Percentiles rank a stretch among this genome's conserved stretches.
Evolutionary conservation across 2,329 filamentous ascomycete genomes (phyloP).

Genomic region (Talaromyces albobiverticillius): DNA sequence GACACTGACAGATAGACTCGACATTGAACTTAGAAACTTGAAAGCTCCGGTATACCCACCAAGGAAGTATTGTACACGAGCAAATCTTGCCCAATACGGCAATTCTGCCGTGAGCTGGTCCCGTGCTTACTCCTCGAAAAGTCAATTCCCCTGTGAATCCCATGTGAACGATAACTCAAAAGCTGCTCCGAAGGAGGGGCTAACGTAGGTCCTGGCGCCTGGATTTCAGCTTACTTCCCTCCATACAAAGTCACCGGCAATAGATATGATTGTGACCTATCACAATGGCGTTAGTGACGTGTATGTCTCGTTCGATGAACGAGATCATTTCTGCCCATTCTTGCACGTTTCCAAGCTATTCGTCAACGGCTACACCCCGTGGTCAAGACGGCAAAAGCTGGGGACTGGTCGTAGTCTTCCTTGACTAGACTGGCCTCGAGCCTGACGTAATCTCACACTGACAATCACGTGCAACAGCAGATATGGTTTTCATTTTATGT

Average conservation of each 20-base stretch:
- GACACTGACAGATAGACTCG: neutral
- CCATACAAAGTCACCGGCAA: neutral
- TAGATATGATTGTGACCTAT: too few relatives aligned
- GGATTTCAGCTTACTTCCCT: neutral
- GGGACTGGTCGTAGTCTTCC: neutral
- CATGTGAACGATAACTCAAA: neutral
- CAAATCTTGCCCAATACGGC: constrained; percentile 6
- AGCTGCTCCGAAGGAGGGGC: too few relatives aligned
- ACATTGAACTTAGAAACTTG: neutral
- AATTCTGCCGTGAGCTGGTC: constrained; percentile 6
- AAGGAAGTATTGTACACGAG: neutral
- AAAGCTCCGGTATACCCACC: neutral
- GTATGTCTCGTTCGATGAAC: too few relatives aligned
- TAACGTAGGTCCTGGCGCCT: neutral
- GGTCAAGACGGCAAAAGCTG: neutral
- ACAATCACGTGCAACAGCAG: too few relatives aligned
- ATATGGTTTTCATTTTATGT: neutral
- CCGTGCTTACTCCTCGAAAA: constrained; percentile 2
- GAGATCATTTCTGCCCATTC: neutral
- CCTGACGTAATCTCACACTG: neutral
- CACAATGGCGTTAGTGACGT: too few relatives aligned
- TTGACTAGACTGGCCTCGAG: neutral
- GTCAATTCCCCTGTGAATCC: constrained; percentile 10
- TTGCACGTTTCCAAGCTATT: neutral
- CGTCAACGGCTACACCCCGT: neutral